Conservation (phyloP, 805 yeast genomes). For the Zygotorulaspora danielsina region DNA sequence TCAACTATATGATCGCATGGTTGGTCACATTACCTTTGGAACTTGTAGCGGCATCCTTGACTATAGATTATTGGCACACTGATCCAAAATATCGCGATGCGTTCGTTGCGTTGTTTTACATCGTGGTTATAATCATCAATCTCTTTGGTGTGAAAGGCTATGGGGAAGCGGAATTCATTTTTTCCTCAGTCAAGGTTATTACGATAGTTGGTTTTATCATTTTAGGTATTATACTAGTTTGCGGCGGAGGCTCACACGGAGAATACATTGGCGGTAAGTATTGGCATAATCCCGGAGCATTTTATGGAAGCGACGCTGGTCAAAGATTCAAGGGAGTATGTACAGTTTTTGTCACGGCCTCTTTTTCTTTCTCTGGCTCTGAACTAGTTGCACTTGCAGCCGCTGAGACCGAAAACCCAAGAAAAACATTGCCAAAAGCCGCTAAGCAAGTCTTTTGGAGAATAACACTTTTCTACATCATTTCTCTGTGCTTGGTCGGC, state of each 20-base stretch:
- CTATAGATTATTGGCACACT: conserved; percentile 49
- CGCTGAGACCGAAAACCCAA: conserved; percentile 46
- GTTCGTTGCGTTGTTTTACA: conserved; percentile 47
- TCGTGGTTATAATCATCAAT: conserved; percentile 44
- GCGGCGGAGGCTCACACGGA: conserved; percentile 43
- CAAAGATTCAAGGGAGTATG: conserved; percentile 48
- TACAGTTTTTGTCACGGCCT: conserved; percentile 52
- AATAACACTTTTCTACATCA: conserved; percentile 45
- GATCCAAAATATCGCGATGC: conserved; percentile 45
- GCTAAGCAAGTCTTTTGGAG: conserved; percentile 57
- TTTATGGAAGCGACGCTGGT: conserved; percentile 41
- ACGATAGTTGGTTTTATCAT: conserved; percentile 53
- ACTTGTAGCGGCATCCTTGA: conserved; percentile 50
- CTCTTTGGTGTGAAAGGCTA: conserved; percentile 52
- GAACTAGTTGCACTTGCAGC: conserved; percentile 51
- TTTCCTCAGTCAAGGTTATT: conserved; percentile 46
- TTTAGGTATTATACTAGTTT: conserved; percentile 45
- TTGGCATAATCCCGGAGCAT: conserved; percentile 58
- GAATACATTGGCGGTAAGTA: conserved; percentile 44
- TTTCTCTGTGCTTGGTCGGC: conserved; percentile 44
- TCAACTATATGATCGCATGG: conserved; percentile 54
- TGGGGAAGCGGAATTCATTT: conserved; percentile 51
- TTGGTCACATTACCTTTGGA: conserved; percentile 49
- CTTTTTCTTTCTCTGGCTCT: conserved; percentile 51
- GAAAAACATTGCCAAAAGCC: conserved; percentile 47